Percentiles rank a stretch among this genome's conserved stretches.
phyloP scores from a whole-genome alignment of 306 rosid species.

The Rosa persica region DNA sequence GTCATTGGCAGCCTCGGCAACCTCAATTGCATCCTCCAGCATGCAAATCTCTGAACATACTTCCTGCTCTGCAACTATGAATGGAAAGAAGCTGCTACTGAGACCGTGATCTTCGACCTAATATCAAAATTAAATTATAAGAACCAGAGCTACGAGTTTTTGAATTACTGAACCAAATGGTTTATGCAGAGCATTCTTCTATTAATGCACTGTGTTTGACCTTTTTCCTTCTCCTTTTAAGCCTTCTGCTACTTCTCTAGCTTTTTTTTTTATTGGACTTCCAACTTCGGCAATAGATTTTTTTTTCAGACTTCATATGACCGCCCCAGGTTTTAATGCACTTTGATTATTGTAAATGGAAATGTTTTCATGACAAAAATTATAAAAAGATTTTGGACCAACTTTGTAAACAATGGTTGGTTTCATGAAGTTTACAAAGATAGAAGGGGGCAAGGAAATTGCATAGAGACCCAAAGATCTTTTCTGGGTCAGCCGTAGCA shows the following conservation, averaged over 20 bases:
- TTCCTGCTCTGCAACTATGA: slow-evolving; percentile 79
- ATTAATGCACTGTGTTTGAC: not conserved
- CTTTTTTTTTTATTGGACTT: not conserved
- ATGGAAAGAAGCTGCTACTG: slow-evolving; percentile 79
- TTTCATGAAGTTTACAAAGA: not conserved
- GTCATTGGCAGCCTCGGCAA: slow-evolving; percentile 30
- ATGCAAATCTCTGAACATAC: slow-evolving; percentile 74
- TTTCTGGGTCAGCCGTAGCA: not conserved
- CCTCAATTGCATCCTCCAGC: slow-evolving; percentile 60
- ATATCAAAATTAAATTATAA: not conserved
- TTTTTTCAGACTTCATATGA: not conserved
- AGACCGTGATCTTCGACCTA: slow-evolving; percentile 88
- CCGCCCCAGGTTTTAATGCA: not conserved
- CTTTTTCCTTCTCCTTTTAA: not conserved
- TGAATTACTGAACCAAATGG: not conserved
- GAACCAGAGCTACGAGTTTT: not conserved
- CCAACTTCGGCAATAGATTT: too few relatives aligned
- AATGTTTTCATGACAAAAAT: not conserved
- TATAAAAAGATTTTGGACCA: not conserved
- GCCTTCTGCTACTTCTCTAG: not conserved
- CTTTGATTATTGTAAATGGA: not conserved
- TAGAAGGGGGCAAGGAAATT: not conserved
- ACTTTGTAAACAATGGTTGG: not conserved
- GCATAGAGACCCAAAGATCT: not conserved
- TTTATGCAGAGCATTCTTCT: not conserved